Base-by-base conservation (phyloP, 1,139 yeast species). In the Saccharomycopsis crataegensis region DNA sequence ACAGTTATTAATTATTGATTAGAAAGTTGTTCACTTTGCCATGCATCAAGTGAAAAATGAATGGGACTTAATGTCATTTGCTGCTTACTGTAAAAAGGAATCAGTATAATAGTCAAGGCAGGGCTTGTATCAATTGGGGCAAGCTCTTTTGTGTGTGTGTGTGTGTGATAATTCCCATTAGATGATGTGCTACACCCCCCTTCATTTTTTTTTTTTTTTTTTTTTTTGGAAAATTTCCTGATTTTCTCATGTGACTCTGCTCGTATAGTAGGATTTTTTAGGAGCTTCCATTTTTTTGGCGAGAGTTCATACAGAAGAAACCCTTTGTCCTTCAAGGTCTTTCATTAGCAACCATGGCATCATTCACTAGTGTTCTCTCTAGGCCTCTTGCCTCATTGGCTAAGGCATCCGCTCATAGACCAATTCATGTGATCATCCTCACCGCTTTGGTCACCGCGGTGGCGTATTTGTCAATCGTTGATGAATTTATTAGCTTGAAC, bases 391-490 rank as follows among this genome's bases (percentile, higher is more conserved):
- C 81, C 12, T 60, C 62, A 45, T 62, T 84, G 57, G 86, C 96
- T 41, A 78, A 76, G 60, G 68, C 77, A 45, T 82, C 93, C 50
- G 95, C 96, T 22, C 81, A 80, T 60, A 80, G 84, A 63, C 99
- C 99, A 38, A 89, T 93, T 62, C 99, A 93, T 68, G 80, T 91
- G 57, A 82, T 93, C 57, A 82, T 90, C 51, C 65, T 82, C 59
- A 79, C 91, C 16, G 78, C 94, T 34, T 70, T 89, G 54, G 70
- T 88, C 56, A 95, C 96, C 2, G 84, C 96, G 8, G 73, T 86
- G 54, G 89, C 94, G 11, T 93, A 89, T 68, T 77, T 89, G 61
- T 80, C 93, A 16, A 80, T 89, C 22, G 84, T 90, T 43, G 96
- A 88, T 65, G 85, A 86, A 60, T 87, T 88, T 63, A 75, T 86